Evolutionary conservation across 768 basidiomycete genomes (phyloP).

Genomic region (Amanita molliuscula): DNA sequence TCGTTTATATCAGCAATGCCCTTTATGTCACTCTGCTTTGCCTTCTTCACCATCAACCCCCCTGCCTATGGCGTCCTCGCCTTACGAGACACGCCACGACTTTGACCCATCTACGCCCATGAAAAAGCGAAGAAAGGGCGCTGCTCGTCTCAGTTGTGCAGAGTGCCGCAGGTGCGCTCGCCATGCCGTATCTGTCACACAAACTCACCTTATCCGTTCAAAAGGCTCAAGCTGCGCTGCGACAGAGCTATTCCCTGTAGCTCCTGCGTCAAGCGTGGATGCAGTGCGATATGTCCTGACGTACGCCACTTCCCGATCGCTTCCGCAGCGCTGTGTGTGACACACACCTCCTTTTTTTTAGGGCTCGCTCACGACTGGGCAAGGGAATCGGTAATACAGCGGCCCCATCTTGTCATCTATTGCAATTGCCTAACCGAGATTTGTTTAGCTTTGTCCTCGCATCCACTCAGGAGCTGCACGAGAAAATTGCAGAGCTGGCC

Average conservation of each 20-base stretch:
- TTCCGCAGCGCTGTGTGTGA: slow-evolving; percentile 5
- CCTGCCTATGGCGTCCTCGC: slow-evolving; percentile 23
- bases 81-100: slow-evolving; percentile 20
- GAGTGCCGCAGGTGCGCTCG: slow-evolving; percentile 58
- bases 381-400: slow-evolving; percentile 56
- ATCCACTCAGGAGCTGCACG: slow-evolving; percentile 72
- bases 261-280: slow-evolving; percentile 73
- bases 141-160: slow-evolving; percentile 69
- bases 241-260: slow-evolving; percentile 71
- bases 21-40: slow-evolving; percentile 7
- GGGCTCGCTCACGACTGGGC: slow-evolving; percentile 75
- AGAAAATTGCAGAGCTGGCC: slow-evolving; percentile 69
- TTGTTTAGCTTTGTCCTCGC: slow-evolving; percentile 63
- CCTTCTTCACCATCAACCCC: slow-evolving; percentile 15
- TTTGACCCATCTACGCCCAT: slow-evolving; percentile 5
- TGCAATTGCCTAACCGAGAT: neutral
- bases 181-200: slow-evolving; percentile 5
- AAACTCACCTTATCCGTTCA: neutral
- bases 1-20: slow-evolving; percentile 2
- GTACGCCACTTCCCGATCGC: slow-evolving; percentile 24
- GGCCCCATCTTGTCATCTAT: neutral
- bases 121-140: slow-evolving; percentile 61
- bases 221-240: slow-evolving; percentile 60
- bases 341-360: slow-evolving; percentile 14
- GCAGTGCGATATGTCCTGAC: slow-evolving; percentile 76